Evolutionary conservation across 129 eudicot species (phyloP), one percentile per base, ranked within the genome.

Genomic region (Silybum marianum): DNA sequence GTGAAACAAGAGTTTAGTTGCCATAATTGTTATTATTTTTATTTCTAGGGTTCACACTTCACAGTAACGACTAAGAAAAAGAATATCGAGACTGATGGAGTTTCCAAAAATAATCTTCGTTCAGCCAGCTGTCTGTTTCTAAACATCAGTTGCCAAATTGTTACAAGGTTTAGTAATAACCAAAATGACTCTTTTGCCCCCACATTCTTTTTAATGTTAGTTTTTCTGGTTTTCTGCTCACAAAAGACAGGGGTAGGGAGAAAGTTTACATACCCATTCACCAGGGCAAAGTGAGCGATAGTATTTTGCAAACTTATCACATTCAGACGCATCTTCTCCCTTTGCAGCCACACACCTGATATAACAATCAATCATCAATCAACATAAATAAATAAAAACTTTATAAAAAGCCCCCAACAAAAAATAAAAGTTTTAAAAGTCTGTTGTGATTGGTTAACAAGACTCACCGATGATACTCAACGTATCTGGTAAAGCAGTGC

Each of bases 231-330:
- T 40, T 7, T 42, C 10, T 42, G 51, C 51, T 42, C 65, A 18
- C 23, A 54, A 18, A 54, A 51, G 7, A 8, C 63, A 48, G 54
- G 14, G 21, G 16, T 16, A n/a, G n/a, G n/a, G n/a, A n/a, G 39
- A 23, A 78, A 40, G 23, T 60, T 38, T 42, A 73, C 91, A 74
- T 88, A 95, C 99, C 99, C 99, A 95, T 89, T 95, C 99, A 68
- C 93, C 95, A 14, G 99, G 99, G 90, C 99, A 95, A 79, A 95
- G 97, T 12, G 99, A 90, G 3, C 99, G 93, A 76, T 95, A 95
- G 80, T 89, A 95, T 78, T 91, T 95, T 18, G 99, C 99, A 80
- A 95, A 95, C 85, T 95, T 95, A 70, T 95, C 90, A 60, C 99
- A 92, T 88, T 95, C 99, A 7, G 97, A 88, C 23, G 97, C 97